phyloP scores from a whole-genome alignment of 305 asterid genomes.

The Salvia sclarea region DNA sequence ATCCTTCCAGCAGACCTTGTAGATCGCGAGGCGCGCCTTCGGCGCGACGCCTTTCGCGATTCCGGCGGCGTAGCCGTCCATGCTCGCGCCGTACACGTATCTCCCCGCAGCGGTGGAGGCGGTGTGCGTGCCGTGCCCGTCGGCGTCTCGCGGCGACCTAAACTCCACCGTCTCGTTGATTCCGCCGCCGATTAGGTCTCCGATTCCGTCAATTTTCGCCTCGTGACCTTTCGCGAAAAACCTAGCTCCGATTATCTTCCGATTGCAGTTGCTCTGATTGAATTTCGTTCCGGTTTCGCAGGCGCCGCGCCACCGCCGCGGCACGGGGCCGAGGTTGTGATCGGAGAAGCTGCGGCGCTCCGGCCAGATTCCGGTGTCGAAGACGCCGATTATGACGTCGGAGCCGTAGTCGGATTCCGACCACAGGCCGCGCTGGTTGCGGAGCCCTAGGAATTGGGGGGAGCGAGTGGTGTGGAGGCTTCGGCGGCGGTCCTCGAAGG shows the following conservation, averaged over 20 bases:
- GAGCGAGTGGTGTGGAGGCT: slow-evolving; percentile 73
- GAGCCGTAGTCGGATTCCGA: slow-evolving; percentile 80
- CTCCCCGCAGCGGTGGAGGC: slow-evolving; percentile 82
- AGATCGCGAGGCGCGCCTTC: slow-evolving; percentile 65
- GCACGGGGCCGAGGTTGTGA: slow-evolving; percentile 65
- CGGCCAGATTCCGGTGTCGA: slow-evolving; percentile 89
- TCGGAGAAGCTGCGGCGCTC: slow-evolving; percentile 77
- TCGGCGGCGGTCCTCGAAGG: slow-evolving; percentile 65
- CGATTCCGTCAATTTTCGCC: slow-evolving; percentile 58
- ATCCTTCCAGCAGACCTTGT: slow-evolving; percentile 78
- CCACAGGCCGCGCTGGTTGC: slow-evolving; percentile 77
- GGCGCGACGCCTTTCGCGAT: slow-evolving; percentile 89
- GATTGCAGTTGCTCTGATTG: slow-evolving; percentile 46
- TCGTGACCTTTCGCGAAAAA: slow-evolving; percentile 65
- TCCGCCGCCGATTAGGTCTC: slow-evolving; percentile 52
- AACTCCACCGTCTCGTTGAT: slow-evolving; percentile 65
- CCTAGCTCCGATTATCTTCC: slow-evolving; percentile 70
- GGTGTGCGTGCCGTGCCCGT: slow-evolving; percentile 86
- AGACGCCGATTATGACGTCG: slow-evolving; percentile 65
- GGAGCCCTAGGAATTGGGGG: slow-evolving; percentile 70
- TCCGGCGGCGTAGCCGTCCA: slow-evolving; percentile 84
- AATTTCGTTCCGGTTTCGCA: slow-evolving; percentile 60
- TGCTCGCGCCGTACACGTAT: slow-evolving; percentile 57
- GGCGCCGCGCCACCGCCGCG: slow-evolving; percentile 62
- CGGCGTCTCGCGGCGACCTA: slow-evolving; percentile 72